Evolutionary conservation across 2,329 filamentous ascomycete species (phyloP), one percentile per base, ranked within the genome.

Genomic region (Sclerotinia glacialis): DNA sequence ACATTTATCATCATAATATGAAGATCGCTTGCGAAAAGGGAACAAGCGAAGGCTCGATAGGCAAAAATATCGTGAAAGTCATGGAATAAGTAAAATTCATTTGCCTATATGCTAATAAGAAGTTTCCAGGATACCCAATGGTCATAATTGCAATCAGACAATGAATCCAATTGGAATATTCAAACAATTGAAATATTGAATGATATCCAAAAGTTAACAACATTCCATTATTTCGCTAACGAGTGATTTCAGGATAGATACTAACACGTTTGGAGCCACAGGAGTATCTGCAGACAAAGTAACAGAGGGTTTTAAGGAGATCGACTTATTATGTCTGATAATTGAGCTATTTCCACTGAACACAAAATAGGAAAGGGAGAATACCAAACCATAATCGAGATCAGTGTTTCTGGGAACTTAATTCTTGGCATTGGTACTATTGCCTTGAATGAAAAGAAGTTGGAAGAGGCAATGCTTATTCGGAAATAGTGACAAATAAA

Each of bases 341-440:
- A 75, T 26, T 75, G 75, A 9, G 54, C 72, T 11, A 58, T 72
- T n/a, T 69, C 68, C 11, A 67, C 65, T 1, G 60, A 52, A 1
- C 74, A 71, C 21, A 64, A 46, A 47, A 28, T 69, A 12, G 69
- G 71, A 2, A 37, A 67, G 2, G 80, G 81, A 42, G 83, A 80
- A 7, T 85, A 79, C 77, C 83, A 85, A 67, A 77, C 80, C 64
- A 82, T 79, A 1, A 69, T 88, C 14, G 85, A 88, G 72, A 82
- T 86, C 69, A 87, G 88, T 71, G 78, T 81, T 40, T 1, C 75
- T 88, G 2, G 85, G 84, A 2, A 88, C 84, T 0, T 78, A 80
- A 8, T 77, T 87, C 1, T 76, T 89, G 8, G 83, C 79, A 0
- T 69, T 86, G 3, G 73, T 86, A 2, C 77, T 89, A 14, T 75